A percentile compares a stretch with the other conserved stretches of the same genome.
phyloP scores from a whole-genome alignment of 1,284 basidiomycete species.

The Hypsizygus ulmarius region DNA sequence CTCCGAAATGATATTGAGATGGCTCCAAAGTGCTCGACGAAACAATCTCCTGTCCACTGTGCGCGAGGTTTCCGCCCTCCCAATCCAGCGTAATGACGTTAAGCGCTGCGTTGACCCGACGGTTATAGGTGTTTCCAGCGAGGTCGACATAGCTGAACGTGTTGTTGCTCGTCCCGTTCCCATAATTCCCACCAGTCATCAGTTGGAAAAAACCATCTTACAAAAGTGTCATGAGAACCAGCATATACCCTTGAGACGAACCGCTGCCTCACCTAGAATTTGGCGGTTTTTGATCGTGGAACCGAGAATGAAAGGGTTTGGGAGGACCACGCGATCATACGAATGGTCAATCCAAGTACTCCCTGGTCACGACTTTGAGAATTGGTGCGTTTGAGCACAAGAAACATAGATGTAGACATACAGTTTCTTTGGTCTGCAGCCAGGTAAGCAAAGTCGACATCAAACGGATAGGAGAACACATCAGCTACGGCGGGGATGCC shows the following conservation, averaged over 20 bases:
- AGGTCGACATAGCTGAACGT: conserved; percentile 60
- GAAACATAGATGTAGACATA: conserved; percentile 30
- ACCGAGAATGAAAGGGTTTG: conserved; percentile 55
- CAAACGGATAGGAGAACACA: conserved; percentile 62
- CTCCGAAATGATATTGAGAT: conserved; percentile 19
- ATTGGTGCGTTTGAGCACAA: conserved; percentile 3
- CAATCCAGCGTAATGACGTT: conserved; percentile 61
- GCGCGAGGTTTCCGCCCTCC: conserved; percentile 55
- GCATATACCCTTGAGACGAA: not conserved
- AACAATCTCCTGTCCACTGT: conserved; percentile 1
- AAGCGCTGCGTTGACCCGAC: conserved; percentile 57
- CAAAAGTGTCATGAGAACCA: not conserved
- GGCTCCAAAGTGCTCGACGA: not conserved
- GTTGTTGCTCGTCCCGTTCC: conserved; percentile 70
- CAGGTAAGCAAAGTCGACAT: conserved; percentile 54
- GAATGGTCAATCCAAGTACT: conserved; percentile 62
- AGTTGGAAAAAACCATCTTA: conserved; percentile 55
- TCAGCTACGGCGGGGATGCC: conserved; percentile 52
- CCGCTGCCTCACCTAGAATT: conserved; percentile 45
- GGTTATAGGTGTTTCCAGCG: conserved; percentile 59
- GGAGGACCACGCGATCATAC: conserved; percentile 56
- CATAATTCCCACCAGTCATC: conserved; percentile 47
- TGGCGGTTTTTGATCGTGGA: conserved; percentile 61
- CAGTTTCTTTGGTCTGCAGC: conserved; percentile 46
- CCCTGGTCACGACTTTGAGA: conserved; percentile 37